Evolutionary conservation across 2,329 filamentous ascomycete species (phyloP).

Genomic region (Westerdykella ornata): DNA sequence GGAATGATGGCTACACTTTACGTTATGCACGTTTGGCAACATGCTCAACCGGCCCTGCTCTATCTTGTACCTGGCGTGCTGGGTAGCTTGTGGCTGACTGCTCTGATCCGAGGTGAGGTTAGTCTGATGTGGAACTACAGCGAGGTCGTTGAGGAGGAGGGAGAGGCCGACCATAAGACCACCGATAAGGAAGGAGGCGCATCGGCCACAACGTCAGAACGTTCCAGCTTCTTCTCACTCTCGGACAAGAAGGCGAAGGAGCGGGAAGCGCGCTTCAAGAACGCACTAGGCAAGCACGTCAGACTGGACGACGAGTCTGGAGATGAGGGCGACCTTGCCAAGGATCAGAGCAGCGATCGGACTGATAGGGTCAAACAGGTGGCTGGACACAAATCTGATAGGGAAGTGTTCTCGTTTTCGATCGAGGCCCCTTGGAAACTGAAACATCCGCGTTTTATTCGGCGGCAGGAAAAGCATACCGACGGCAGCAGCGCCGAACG

Average conservation of each 20-base stretch:
- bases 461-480: not conserved
- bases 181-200: conserved; percentile 3
- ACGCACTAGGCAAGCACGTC: conserved; percentile 12
- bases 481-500: not conserved
- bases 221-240: conserved; percentile 23
- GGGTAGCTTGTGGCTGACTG: conserved; percentile 67
- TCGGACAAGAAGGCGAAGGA: conserved; percentile 19
- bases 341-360: conserved; percentile 2
- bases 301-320: conserved; percentile 10
- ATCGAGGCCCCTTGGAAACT: conserved; percentile 29
- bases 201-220: conserved; percentile 1
- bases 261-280: conserved; percentile 12
- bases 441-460: conserved; percentile 14
- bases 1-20: conserved; percentile 72
- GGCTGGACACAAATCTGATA: conserved; percentile 13
- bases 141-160: conserved; percentile 50
- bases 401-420: conserved; percentile 33
- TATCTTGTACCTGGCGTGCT: conserved; percentile 89
- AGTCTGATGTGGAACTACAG: conserved; percentile 73
- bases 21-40: conserved; percentile 70
- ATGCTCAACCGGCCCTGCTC: conserved; percentile 81
- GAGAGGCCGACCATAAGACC: conserved; percentile 10
- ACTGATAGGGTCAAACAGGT: conserved; percentile 11
- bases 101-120: conserved; percentile 62
- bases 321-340: conserved; percentile 1